Evolutionary conservation across 257 asterid genomes (phyloP).

Genomic region (Solanum pinnatisectum): DNA sequence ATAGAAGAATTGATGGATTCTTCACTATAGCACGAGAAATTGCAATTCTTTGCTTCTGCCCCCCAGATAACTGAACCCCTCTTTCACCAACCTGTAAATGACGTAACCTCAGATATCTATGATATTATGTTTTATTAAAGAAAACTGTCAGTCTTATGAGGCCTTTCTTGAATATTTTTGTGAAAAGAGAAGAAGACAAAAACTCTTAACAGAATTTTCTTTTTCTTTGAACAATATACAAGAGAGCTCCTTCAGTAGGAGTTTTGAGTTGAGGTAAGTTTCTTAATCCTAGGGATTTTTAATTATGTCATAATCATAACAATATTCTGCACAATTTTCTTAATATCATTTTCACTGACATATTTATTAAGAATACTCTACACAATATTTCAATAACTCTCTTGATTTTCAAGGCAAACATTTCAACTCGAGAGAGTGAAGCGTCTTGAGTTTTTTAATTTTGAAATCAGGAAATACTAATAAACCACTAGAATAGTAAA

Average conservation of each 20-base stretch:
- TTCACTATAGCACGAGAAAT: slow-evolving; percentile 88
- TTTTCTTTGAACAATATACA: not conserved
- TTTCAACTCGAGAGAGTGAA: not conserved
- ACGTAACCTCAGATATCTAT: not conserved
- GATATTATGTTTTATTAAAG: not conserved
- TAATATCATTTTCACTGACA: not conserved
- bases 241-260: not conserved
- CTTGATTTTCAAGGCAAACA: not conserved
- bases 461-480: not conserved
- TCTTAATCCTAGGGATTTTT: not conserved
- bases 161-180: not conserved
- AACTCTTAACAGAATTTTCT: not conserved
- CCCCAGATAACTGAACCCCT: slow-evolving; percentile 96
- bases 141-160: not conserved
- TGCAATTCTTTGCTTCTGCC: slow-evolving; percentile 92
- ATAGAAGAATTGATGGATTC: slow-evolving; percentile 71
- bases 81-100: slow-evolving; percentile 88
- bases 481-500: not conserved
- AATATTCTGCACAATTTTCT: not conserved
- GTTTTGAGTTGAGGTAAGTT: not conserved
- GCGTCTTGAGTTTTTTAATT: not conserved
- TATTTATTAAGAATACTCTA: not conserved
- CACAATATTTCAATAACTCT: not conserved
- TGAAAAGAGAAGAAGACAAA: not conserved
- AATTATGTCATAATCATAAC: not conserved